A percentile compares a stretch with the other conserved stretches of the same genome.
These are phyloP conservation scores for Cyclocybe cylindracea DNA, from an alignment of 768 basidiomycete species.

Conservation along the genomic window DNA sequence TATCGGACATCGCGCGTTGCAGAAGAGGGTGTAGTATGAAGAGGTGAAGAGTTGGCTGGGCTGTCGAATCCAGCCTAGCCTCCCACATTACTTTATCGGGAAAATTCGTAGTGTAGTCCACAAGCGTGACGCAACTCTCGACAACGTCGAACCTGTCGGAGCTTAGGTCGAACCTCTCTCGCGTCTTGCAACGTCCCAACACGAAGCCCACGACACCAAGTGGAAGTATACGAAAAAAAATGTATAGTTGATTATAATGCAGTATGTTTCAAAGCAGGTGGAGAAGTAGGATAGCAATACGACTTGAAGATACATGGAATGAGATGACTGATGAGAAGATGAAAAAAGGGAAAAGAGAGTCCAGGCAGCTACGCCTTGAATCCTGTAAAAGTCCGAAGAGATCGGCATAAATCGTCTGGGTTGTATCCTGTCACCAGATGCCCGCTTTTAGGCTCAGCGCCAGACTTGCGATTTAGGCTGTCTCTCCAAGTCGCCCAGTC, in stretches of 20 bases:
- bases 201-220: neutral
- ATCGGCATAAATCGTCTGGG: slow-evolving; percentile 42
- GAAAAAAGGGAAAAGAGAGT: neutral
- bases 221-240: neutral
- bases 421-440: slow-evolving; percentile 18
- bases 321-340: neutral
- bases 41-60: neutral
- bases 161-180: too few relatives aligned
- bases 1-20: slow-evolving; percentile 56
- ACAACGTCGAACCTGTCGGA: too few relatives aligned
- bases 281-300: slow-evolving; percentile 5
- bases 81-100: slow-evolving; percentile 24
- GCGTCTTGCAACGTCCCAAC: neutral
- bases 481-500: slow-evolving; percentile 57
- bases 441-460: slow-evolving; percentile 5
- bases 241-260: neutral
- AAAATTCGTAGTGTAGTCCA: slow-evolving; percentile 8
- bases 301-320: slow-evolving; percentile 4
- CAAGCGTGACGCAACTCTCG: neutral
- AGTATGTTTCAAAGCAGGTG: neutral
- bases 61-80: neutral
- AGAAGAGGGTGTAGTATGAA: slow-evolving; percentile 9
- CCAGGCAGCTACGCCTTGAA: slow-evolving; percentile 35
- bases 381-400: slow-evolving; percentile 58
- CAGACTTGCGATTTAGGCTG: slow-evolving; percentile 29